Evolutionary conservation across 2,329 filamentous ascomycete genomes (phyloP).

Genomic region (Endoconidiophora laricicola): DNA sequence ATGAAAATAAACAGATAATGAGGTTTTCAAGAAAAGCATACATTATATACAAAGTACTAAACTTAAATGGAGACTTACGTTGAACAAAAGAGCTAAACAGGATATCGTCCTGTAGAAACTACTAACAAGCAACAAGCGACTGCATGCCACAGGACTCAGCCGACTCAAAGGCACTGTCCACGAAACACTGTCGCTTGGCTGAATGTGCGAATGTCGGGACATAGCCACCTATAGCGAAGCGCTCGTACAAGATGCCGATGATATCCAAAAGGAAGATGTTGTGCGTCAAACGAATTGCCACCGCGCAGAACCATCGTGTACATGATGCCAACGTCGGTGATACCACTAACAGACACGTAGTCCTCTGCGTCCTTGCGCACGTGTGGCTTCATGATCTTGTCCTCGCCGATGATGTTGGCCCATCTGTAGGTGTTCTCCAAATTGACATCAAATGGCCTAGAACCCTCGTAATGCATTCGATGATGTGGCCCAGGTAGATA

Average conservation of each 20-base stretch:
- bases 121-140: no score
- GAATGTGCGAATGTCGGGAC: background rate
- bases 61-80: no score
- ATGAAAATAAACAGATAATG: no score
- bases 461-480: background rate
- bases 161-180: background rate
- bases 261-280: background rate
- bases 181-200: background rate
- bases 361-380: background rate
- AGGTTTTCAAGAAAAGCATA: no score
- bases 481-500: background rate
- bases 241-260: background rate
- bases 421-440: background rate
- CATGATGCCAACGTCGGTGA: background rate
- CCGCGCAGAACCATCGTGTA: background rate
- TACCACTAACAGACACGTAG: background rate
- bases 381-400: background rate
- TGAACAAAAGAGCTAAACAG: no score
- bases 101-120: no score
- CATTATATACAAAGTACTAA: no score
- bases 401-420: background rate
- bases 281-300: background rate
- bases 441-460: background rate
- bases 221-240: background rate
- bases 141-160: background rate